Percentiles rank a stretch among this genome's conserved stretches.
Conservation (phyloP, 1,284 basidiomycete species). For the Trametes sp. region DNA sequence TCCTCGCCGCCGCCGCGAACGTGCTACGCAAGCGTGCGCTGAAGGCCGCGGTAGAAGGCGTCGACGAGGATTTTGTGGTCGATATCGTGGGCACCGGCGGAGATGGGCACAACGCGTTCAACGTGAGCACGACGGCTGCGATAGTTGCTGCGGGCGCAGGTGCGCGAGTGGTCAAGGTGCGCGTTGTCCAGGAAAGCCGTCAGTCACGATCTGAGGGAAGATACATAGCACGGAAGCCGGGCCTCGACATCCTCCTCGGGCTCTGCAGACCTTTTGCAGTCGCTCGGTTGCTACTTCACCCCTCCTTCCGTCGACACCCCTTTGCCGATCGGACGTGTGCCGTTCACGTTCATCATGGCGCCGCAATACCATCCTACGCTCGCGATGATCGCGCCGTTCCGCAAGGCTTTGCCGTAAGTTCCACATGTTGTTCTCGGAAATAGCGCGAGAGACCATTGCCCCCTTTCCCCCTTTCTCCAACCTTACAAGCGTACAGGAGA, state of each 20-base stretch:
- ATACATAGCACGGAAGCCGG: constrained; percentile 85
- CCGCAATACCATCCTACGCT: constrained; percentile 94
- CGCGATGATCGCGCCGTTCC: constrained; percentile 85
- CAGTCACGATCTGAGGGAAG: too few species aligned
- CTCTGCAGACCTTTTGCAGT: constrained; percentile 91
- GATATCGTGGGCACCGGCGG: constrained; percentile 90
- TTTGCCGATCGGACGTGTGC: constrained; percentile 63
- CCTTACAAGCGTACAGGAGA: too few species aligned
- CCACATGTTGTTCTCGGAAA: neutral
- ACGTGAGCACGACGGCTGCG: constrained; percentile 95
- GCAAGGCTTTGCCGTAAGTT: constrained; percentile 80
- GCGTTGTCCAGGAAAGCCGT: too few species aligned
- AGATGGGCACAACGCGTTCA: constrained; percentile 97
- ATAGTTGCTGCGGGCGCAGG: constrained; percentile 96
- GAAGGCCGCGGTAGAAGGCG: constrained; percentile 63
- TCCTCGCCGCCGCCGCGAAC: constrained; percentile 78
- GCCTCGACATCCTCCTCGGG: constrained; percentile 96
- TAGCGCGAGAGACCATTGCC: too few species aligned
- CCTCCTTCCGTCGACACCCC: constrained; percentile 67
- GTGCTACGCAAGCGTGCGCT: constrained; percentile 76
- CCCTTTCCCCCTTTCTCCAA: too few species aligned
- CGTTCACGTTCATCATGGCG: constrained; percentile 94
- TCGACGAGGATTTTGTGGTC: constrained; percentile 71
- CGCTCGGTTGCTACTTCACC: constrained; percentile 84
- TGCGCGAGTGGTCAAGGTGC: constrained; percentile 90